A percentile compares a stretch with the other conserved stretches of the same genome.
Conservation (phyloP, 179 eudicot genomes). For the Vitellaria paradoxa region DNA sequence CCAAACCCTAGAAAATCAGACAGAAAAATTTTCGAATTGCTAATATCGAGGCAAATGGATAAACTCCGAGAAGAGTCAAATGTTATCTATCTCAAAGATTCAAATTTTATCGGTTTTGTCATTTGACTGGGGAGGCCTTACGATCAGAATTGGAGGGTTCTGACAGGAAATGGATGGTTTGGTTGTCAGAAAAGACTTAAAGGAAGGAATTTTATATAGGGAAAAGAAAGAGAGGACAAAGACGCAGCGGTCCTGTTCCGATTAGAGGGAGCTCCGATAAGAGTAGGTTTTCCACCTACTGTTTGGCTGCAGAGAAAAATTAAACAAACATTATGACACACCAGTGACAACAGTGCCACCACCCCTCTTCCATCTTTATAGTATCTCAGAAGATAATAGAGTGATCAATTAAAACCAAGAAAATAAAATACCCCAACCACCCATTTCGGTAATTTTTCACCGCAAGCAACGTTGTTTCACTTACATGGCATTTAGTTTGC, state of each 20-base stretch:
- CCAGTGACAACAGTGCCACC: too few relatives aligned
- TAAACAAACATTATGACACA: too few relatives aligned
- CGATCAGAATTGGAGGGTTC: background rate
- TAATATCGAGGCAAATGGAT: conserved; percentile 35
- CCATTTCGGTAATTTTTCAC: too few relatives aligned
- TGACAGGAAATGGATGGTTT: background rate
- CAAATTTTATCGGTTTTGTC: background rate
- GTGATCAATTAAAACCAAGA: too few relatives aligned
- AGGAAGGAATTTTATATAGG: background rate
- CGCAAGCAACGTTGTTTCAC: too few relatives aligned
- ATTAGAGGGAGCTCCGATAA: background rate
- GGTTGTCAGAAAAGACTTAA: background rate
- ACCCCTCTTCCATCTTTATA: too few relatives aligned
- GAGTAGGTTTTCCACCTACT: too few relatives aligned
- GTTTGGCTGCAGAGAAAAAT: too few relatives aligned
- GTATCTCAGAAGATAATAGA: too few relatives aligned
- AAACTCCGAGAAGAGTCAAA: background rate
- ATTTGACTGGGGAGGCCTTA: background rate
- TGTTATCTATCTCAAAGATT: background rate
- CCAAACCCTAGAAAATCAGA: background rate
- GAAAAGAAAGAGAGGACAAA: conserved; percentile 4
- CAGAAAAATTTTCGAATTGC: background rate
- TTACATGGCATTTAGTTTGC: too few relatives aligned
- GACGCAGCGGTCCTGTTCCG: conserved; percentile 9
- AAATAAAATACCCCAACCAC: too few relatives aligned